Evolutionary conservation across 495 filamentous ascomycete species (phyloP).

Genomic region (Rusavskia elegans): DNA sequence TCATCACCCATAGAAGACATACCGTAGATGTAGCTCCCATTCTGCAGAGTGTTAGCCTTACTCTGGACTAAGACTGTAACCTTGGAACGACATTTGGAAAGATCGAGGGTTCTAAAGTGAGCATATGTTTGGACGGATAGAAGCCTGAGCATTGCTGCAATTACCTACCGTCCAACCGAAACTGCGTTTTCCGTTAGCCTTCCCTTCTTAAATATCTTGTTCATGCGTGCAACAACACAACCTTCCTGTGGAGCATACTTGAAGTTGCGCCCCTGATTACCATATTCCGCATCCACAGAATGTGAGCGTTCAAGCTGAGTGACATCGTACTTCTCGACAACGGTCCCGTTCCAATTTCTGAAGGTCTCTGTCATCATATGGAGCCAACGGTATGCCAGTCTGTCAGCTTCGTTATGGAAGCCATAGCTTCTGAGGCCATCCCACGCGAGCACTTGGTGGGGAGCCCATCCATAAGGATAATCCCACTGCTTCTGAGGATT

Average conservation of each 20-base stretch:
- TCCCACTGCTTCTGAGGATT: constrained; percentile 95
- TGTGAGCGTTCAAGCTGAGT: constrained; percentile 45
- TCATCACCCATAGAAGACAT: constrained; percentile 70
- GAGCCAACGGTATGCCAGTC: constrained; percentile 85
- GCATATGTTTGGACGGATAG: too few relatives aligned
- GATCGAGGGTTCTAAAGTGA: neutral
- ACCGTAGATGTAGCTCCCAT: constrained; percentile 87
- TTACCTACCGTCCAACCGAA: constrained; percentile 69
- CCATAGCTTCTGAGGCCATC: constrained; percentile 78
- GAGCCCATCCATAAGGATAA: constrained; percentile 95
- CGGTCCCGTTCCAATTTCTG: constrained; percentile 91
- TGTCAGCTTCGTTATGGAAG: constrained; percentile 73
- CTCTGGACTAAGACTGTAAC: too few relatives aligned
- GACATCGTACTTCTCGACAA: constrained; percentile 98
- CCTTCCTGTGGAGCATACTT: constrained; percentile 89
- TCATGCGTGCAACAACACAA: constrained; percentile 36
- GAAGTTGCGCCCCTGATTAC: constrained; percentile 88
- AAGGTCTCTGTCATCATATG: constrained; percentile 97
- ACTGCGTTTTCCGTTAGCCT: constrained; percentile 27
- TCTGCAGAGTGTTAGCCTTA: constrained; percentile 17
- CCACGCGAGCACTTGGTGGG: constrained; percentile 97
- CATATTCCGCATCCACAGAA: constrained; percentile 85
- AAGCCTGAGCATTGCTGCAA: too few relatives aligned
- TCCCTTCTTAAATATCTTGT: too few relatives aligned
- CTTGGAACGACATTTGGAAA: neutral